A percentile compares a stretch with the other conserved stretches of the same genome.
Evolutionary conservation across 768 basidiomycete species (phyloP).

Genomic region (Paxillus rubicundulus): DNA sequence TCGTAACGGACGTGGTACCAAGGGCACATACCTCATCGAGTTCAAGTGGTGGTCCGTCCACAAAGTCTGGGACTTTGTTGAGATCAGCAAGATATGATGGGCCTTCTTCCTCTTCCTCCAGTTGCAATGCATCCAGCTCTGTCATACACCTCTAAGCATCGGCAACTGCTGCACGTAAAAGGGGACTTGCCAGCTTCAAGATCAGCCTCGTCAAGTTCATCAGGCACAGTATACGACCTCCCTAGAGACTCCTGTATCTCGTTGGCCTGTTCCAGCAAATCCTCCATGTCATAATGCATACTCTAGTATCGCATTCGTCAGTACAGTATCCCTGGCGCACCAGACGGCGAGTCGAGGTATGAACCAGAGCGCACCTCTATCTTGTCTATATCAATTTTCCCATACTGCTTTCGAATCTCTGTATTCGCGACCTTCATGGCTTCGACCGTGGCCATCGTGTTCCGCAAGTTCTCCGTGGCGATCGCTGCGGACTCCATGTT

Average conservation of each 20-base stretch:
- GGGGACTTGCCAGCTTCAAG: conserved; percentile 79
- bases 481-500: conserved; percentile 98
- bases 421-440: conserved; percentile 97
- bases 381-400: conserved; percentile 96
- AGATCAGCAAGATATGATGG: conserved; percentile 85
- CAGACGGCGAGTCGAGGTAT: neutral
- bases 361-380: conserved; percentile 70
- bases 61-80: conserved; percentile 87
- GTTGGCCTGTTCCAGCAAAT: conserved; percentile 93
- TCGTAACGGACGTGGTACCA: neutral
- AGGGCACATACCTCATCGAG: conserved; percentile 49
- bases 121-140: conserved; percentile 93
- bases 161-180: neutral
- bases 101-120: conserved; percentile 91
- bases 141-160: conserved; percentile 6
- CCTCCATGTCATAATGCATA: conserved; percentile 98
- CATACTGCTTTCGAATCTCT: conserved; percentile 95
- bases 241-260: conserved; percentile 95
- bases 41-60: conserved; percentile 84
- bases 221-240: conserved; percentile 93
- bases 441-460: conserved; percentile 98
- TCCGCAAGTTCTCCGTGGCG: conserved; percentile 95
- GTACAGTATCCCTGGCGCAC: neutral
- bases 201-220: conserved; percentile 97
- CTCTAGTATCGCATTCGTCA: conserved; percentile 46